Evolutionary conservation across 2,329 filamentous ascomycete genomes (phyloP), one percentile per base, ranked within the genome.

Genomic region (Diaporthe citri): DNA sequence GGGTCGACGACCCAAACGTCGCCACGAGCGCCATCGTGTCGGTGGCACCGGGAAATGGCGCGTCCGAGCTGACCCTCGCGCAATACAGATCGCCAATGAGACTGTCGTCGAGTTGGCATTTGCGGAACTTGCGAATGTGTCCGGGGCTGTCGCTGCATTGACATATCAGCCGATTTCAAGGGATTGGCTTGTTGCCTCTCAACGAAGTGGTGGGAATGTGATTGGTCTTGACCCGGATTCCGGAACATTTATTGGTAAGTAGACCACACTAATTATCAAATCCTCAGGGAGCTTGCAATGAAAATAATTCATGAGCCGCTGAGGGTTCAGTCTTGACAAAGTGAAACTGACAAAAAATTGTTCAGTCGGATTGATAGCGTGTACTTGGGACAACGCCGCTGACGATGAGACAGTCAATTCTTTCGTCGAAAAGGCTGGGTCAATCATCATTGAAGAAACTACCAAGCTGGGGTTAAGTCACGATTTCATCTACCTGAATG

Each of bases 1-100:
- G 78, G 13, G 75, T 77, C 4, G 76, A 78, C 22, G 76, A 79
- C n/a, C 77, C 78, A 7, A 72, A 77, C n/a, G 72, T 70, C 8
- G 72, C 74, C 17, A 78, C 74, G 39, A 77, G 76, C 55, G 69
- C 77, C n/a, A 77, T 75, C 20, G 59, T 75, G 6, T 62, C 60
- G 10, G 46, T 79, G 8, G 71, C 59, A 28, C 76, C 76, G 28
- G 55, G 67, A n/a, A 76, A 48, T 36, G 77, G 77, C 41, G 31
- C 57, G 22, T 36, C 55, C 12, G 20, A 39, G 39, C 39, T 46
- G 39, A 28, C 28, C 28, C 69, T n/a, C 36, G 55, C 8, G 55
- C 36, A 9, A 60, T 72, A 17, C 55, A 31, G 17, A 25, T 72
- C 4, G 39, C 28, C 39, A 60, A 72, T 15, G 41, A 59, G 3